Base-by-base conservation (phyloP, 768 basidiomycete genomes). In the Lactarius sp. region DNA sequence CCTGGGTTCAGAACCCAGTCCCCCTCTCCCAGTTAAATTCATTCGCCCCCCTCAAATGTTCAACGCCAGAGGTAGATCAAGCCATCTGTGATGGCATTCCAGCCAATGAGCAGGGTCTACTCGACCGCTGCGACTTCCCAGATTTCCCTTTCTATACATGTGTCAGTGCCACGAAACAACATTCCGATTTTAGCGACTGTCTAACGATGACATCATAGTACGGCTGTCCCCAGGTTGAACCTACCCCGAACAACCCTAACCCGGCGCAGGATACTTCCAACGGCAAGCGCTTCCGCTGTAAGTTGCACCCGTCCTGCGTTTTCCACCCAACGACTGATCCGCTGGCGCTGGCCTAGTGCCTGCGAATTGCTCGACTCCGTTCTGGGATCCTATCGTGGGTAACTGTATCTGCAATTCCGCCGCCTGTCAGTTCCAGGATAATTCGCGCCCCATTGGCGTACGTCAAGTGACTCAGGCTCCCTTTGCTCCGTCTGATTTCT, bases 91-190 rank as follows among this genome's bases (percentile, higher is more conserved):
- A 92, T 69, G 90, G 90, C 42, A 84, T 92, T 20, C 85, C 86
- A 1, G 73, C 74, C 60, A 88, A 89, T 69, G 83, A 91, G 73
- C 73, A 72, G 1, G 88, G 88, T 6, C 72, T 89, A 16, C 69
- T 89, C 20, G 72, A 75, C 13, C 81, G 81, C 55, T 91, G 90
- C 72, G 72, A 76, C 4, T 91, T 91, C 75, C 61, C 80, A 0
- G 88, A 89, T 71, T 90, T 88, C 77, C 89, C 90, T 3, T 92
- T 88, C 79, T 85, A 75, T 65, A 91, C 88, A 59, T 90, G 88
- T 71, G 86, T 88, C 72, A 53, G 86, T 82, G 5, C 7, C 7
- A 52, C 27, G 20, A 20, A 37, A 50, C 7, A 42, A 18, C 37
- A 31, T 42, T 52, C 37, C 9, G n/a, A 37, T 52, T 49, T 47